A percentile compares a stretch with the other conserved stretches of the same genome.
Evolutionary conservation across 1,284 basidiomycete species (phyloP).

Genomic region (Ustilago sp.): DNA sequence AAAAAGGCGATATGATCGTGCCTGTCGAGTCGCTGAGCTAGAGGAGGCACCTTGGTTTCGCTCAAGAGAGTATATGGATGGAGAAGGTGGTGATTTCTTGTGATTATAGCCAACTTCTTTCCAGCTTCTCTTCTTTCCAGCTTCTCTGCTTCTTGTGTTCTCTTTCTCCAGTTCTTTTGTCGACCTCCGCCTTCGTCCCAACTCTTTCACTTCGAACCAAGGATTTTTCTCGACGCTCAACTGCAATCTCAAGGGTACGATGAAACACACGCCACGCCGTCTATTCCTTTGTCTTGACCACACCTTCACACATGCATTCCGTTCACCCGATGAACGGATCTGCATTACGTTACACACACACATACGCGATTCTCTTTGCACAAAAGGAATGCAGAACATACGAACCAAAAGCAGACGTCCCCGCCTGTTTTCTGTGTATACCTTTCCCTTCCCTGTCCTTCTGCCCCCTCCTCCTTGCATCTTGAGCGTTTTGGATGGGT

Average conservation of each 20-base stretch:
- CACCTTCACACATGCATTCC: constrained; percentile 26
- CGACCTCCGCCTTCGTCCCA: constrained; percentile 5
- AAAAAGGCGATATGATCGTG: constrained; percentile 42
- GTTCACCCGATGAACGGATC: constrained; percentile 21
- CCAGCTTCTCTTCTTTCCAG: constrained; percentile 1
- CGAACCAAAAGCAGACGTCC: constrained; percentile 11
- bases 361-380: constrained; percentile 27
- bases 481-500: background rate
- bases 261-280: constrained; percentile 14
- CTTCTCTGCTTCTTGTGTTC: constrained; percentile 20
- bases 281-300: background rate
- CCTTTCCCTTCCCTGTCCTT: background rate
- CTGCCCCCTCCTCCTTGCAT: background rate
- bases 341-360: constrained; percentile 11
- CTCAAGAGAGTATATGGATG: background rate
- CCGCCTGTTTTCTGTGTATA: background rate
- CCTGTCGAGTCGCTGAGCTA: constrained; percentile 20
- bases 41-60: constrained; percentile 7
- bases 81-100: constrained; percentile 15
- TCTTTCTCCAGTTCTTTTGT: constrained; percentile 43
- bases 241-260: constrained; percentile 12
- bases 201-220: constrained; percentile 9
- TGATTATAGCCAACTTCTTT: constrained; percentile 46
- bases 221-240: constrained; percentile 5
- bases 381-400: constrained; percentile 54